phyloP scores from a whole-genome alignment of 2,329 filamentous ascomycete species.

The Orbilia ellipsospora region DNA sequence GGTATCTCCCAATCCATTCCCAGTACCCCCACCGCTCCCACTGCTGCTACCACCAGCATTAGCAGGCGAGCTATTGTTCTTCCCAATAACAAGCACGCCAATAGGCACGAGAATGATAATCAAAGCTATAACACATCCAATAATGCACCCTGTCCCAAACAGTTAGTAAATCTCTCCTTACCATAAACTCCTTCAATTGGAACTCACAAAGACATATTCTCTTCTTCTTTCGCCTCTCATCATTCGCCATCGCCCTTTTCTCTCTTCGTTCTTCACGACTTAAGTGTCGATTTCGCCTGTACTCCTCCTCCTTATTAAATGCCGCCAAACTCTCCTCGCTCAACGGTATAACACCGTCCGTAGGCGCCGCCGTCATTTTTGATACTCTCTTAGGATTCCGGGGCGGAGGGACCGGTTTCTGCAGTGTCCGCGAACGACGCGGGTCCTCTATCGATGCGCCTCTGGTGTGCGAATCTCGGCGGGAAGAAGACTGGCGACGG shows the following conservation, averaged over 20 bases:
- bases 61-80: constrained; percentile 61
- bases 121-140: constrained; percentile 63
- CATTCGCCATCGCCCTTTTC: constrained; percentile 21
- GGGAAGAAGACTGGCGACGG: constrained; percentile 27
- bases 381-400: constrained; percentile 12
- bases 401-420: constrained; percentile 9
- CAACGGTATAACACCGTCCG: constrained; percentile 44
- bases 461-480: constrained; percentile 17
- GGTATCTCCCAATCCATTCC: constrained; percentile 62
- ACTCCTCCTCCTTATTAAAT: constrained; percentile 49
- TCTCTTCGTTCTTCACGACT: constrained; percentile 43
- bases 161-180: background rate
- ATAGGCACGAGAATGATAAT: constrained; percentile 66
- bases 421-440: constrained; percentile 25
- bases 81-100: constrained; percentile 63
- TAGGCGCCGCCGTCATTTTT: constrained; percentile 9
- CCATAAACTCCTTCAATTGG: background rate
- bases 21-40: constrained; percentile 57
- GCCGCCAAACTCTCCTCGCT: constrained; percentile 48
- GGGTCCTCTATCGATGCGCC: constrained; percentile 9
- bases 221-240: constrained; percentile 60
- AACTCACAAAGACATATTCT: constrained; percentile 61
- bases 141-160: constrained; percentile 60
- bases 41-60: constrained; percentile 57
- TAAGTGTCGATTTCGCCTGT: constrained; percentile 36